Percentiles rank a stretch among this genome's conserved stretches.
phyloP scores from a whole-genome alignment of 1,284 basidiomycete species.

The Meira nashicola region DNA sequence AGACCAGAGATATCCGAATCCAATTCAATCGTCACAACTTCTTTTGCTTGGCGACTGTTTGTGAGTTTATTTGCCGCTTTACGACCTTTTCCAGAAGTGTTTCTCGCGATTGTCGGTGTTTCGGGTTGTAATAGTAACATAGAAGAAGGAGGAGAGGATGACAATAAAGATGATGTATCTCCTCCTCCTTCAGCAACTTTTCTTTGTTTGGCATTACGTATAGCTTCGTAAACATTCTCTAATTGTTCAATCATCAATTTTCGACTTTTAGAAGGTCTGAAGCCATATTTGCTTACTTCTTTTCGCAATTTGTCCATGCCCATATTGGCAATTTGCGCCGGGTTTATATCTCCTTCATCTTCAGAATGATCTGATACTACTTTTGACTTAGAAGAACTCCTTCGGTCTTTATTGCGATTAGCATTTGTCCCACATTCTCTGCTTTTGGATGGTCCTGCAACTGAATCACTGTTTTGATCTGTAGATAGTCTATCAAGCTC shows the following conservation, averaged over 20 bases:
- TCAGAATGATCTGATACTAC: background rate
- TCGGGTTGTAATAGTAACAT: too few relatives aligned
- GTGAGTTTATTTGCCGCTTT: too few relatives aligned
- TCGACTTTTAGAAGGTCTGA: slow-evolving; percentile 3
- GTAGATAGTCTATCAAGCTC: background rate
- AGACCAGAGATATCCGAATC: too few relatives aligned
- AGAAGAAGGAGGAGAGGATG: too few relatives aligned
- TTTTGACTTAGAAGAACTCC: background rate
- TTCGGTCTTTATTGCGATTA: background rate
- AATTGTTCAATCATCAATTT: background rate
- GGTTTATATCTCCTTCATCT: background rate
- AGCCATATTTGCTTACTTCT: background rate
- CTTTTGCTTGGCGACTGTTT: too few relatives aligned
- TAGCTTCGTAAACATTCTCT: background rate
- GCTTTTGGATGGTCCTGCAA: background rate
- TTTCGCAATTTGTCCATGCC: too few relatives aligned
- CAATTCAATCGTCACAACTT: too few relatives aligned
- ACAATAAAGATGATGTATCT: background rate
- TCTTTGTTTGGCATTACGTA: background rate
- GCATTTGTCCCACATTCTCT: background rate
- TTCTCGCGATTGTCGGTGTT: too few relatives aligned
- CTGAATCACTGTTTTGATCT: background rate
- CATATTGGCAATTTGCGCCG: too few relatives aligned
- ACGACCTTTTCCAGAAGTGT: too few relatives aligned
- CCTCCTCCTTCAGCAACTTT: background rate